phyloP scores from a whole-genome alignment of 2,329 filamentous ascomycete genomes.

The Penicillium sp. region DNA sequence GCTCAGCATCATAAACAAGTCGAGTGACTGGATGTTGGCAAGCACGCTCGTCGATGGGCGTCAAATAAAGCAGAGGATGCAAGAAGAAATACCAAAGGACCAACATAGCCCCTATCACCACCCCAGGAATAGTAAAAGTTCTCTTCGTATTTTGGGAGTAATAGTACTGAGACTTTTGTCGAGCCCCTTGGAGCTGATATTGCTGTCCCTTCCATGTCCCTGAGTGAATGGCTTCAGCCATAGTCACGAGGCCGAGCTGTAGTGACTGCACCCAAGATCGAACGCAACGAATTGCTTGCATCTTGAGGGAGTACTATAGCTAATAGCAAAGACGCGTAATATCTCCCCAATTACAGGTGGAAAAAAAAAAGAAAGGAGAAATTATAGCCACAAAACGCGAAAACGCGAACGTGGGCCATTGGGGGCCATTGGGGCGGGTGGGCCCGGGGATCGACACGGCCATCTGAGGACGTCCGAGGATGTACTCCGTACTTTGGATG shows the following conservation, averaged over 20 bases:
- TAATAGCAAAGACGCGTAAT: too few relatives aligned
- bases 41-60: not conserved
- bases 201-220: conserved; percentile 2
- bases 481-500: too few relatives aligned
- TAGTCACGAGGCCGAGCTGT: not conserved
- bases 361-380: not conserved
- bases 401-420: not conserved
- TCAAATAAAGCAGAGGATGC: not conserved
- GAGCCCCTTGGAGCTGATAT: conserved; percentile 3
- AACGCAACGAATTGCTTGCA: not conserved
- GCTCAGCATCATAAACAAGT: not conserved
- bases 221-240: not conserved
- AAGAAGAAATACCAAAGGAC: not conserved
- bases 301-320: not conserved
- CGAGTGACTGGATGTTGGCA: not conserved
- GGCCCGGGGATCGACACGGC: not conserved
- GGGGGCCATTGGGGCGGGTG: not conserved
- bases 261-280: not conserved
- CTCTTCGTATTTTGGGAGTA: not conserved
- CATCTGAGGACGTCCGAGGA: too few relatives aligned
- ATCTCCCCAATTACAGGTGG: not conserved
- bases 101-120: not conserved
- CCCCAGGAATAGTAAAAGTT: not conserved
- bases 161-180: not conserved
- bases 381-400: not conserved